Evolutionary conservation across 2,329 filamentous ascomycete species (phyloP).

Genomic region (Talaromyces funiculosus): DNA sequence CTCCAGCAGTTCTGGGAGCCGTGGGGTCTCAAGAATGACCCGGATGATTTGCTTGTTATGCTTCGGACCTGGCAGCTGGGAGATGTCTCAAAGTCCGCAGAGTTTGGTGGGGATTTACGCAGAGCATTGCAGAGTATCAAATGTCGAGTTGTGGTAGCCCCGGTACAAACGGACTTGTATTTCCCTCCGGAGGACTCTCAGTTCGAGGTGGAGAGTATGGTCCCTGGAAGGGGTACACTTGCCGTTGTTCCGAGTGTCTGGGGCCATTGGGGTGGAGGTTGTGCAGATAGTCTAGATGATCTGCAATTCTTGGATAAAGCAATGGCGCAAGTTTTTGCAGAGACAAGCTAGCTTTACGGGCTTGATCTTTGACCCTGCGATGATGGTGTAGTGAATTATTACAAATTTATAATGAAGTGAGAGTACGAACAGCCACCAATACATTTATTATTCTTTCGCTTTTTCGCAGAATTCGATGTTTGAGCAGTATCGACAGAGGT

Average conservation of each 20-base stretch:
- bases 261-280: conserved; percentile 64
- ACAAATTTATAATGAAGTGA: neutral
- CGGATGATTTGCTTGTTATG: conserved; percentile 70
- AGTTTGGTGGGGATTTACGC: conserved; percentile 62
- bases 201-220: conserved; percentile 63
- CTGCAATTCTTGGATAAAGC: conserved; percentile 65
- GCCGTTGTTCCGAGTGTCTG: conserved; percentile 56
- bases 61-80: conserved; percentile 72
- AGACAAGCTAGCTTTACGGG: neutral
- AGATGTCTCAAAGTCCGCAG: conserved; percentile 63
- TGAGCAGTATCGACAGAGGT: too few species aligned
- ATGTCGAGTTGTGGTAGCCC: conserved; percentile 65
- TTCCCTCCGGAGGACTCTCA: conserved; percentile 77
- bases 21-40: conserved; percentile 58
- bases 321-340: conserved; percentile 48
- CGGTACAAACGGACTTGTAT: conserved; percentile 69
- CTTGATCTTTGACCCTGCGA: neutral
- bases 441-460: too few species aligned
- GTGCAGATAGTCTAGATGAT: conserved; percentile 65
- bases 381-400: neutral
- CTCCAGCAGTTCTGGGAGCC: conserved; percentile 70
- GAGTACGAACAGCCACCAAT: neutral
- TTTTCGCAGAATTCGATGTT: too few species aligned
- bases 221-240: conserved; percentile 51
- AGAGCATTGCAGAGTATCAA: conserved; percentile 64